Percentiles rank a stretch among this genome's conserved stretches.
phyloP scores from a whole-genome alignment of 2,329 filamentous ascomycete genomes.

The Pestalotiopsis sp. region DNA sequence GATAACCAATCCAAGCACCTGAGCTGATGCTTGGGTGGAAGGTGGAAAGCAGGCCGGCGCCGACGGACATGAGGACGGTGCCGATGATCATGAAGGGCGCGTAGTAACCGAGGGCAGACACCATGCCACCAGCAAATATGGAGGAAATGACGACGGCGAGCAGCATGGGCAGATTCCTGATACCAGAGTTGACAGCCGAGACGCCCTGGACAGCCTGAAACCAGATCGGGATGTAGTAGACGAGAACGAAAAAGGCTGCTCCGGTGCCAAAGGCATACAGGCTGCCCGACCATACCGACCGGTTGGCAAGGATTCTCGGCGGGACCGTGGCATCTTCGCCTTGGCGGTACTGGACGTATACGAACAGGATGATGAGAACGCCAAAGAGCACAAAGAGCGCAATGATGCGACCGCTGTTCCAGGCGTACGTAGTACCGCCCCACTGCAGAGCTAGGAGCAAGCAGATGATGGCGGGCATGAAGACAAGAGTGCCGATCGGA shows the following conservation, averaged over 20 bases:
- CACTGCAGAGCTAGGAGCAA: slow-evolving; percentile 51
- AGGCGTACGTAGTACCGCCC: slow-evolving; percentile 40
- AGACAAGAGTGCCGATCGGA: slow-evolving; percentile 27
- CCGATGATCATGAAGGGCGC: slow-evolving; percentile 40
- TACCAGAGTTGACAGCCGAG: slow-evolving; percentile 35
- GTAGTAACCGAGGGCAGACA: slow-evolving; percentile 39
- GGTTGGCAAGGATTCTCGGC: slow-evolving; percentile 38
- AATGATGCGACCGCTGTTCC: slow-evolving; percentile 36
- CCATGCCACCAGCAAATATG: slow-evolving; percentile 27
- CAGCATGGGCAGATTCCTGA: slow-evolving; percentile 37
- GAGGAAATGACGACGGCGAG: slow-evolving; percentile 32
- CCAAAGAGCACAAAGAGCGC: slow-evolving; percentile 34
- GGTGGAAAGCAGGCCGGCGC: slow-evolving; percentile 42
- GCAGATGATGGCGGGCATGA: slow-evolving; percentile 41
- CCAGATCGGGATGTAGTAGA: slow-evolving; percentile 37
- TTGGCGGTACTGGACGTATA: slow-evolving; percentile 36
- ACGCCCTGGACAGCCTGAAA: slow-evolving; percentile 35
- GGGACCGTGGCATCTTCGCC: slow-evolving; percentile 42
- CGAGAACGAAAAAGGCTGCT: slow-evolving; percentile 29
- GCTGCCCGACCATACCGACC: slow-evolving; percentile 33
- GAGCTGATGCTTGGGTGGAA: slow-evolving; percentile 32
- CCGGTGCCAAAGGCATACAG: slow-evolving; percentile 38
- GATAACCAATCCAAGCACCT: slow-evolving; percentile 44
- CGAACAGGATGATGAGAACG: slow-evolving; percentile 34
- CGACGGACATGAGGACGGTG: slow-evolving; percentile 32